A percentile compares a stretch with the other conserved stretches of the same genome.
These are phyloP conservation scores for Fusarium circinatum DNA, from an alignment of 2,329 filamentous ascomycete genomes.

Conservation along the genomic window DNA sequence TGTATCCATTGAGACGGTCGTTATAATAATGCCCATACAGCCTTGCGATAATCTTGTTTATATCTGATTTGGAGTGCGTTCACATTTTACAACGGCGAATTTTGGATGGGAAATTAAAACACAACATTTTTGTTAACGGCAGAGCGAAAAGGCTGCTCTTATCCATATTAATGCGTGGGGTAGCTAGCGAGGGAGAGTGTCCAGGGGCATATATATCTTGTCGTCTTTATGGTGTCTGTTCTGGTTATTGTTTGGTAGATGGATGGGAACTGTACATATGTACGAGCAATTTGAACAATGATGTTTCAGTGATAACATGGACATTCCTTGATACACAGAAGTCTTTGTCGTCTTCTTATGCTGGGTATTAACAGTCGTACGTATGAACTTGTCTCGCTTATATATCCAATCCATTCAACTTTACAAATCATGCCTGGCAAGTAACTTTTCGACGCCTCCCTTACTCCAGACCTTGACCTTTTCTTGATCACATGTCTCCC, in stretches of 20 bases:
- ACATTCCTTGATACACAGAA: background rate
- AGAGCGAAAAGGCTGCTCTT: constrained; percentile 18
- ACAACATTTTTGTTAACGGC: constrained; percentile 34
- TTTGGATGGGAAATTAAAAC: constrained; percentile 39
- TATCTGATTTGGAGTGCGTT: constrained; percentile 15
- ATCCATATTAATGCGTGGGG: constrained; percentile 42
- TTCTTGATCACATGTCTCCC: constrained; percentile 73
- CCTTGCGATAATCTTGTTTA: constrained; percentile 25
- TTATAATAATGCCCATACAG: constrained; percentile 35
- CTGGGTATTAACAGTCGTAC: constrained; percentile 32
- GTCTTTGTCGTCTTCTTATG: constrained; percentile 17
- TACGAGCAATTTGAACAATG: constrained; percentile 42
- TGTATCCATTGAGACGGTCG: constrained; percentile 18
- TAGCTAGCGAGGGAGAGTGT: constrained; percentile 30
- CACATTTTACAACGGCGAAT: constrained; percentile 30
- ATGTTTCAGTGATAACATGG: background rate
- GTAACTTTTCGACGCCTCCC: constrained; percentile 52
- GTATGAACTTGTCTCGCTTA: constrained; percentile 6
- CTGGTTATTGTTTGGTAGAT: constrained; percentile 28
- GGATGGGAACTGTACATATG: constrained; percentile 37
- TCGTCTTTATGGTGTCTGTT: constrained; percentile 35
- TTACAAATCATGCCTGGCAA: constrained; percentile 29
- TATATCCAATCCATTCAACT: background rate
- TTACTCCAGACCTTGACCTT: constrained; percentile 75
- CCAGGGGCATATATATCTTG: constrained; percentile 6